Conservation (phyloP, 2,329 filamentous ascomycete genomes). For the Lachnellula arida region DNA sequence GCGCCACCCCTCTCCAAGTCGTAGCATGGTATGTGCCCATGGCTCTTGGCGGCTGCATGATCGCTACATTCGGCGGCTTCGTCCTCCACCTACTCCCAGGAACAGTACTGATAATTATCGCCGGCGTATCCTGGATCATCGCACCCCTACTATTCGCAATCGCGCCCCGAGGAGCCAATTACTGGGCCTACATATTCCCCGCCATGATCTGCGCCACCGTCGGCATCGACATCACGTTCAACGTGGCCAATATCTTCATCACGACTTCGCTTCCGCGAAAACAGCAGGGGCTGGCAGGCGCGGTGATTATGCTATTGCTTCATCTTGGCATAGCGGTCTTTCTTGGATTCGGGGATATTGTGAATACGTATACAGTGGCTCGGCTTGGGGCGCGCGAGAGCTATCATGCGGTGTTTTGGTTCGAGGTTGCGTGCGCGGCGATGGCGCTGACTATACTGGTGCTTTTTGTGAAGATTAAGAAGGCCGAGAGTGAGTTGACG, state of each 20-base stretch:
- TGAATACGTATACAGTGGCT: conserved; percentile 39
- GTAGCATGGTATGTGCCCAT: conserved; percentile 62
- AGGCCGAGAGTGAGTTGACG: conserved; percentile 53
- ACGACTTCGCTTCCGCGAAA: conserved; percentile 64
- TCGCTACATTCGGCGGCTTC: conserved; percentile 56
- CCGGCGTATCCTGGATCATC: conserved; percentile 47
- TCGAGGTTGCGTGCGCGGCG: conserved; percentile 52
- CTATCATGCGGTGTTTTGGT: conserved; percentile 65
- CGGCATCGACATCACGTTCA: conserved; percentile 72
- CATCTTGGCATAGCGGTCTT: conserved; percentile 70
- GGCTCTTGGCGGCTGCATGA: conserved; percentile 61
- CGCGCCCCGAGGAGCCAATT: conserved; percentile 36
- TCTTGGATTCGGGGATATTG: conserved; percentile 66
- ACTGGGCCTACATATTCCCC: conserved; percentile 71
- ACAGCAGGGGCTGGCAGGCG: conserved; percentile 67
- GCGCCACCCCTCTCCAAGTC: conserved; percentile 47
- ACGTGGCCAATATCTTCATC: conserved; percentile 72
- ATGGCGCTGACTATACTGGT: conserved; percentile 47
- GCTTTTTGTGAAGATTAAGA: conserved; percentile 47
- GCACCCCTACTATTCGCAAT: conserved; percentile 51
- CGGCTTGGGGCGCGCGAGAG: conserved; percentile 43
- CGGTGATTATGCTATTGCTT: conserved; percentile 64
- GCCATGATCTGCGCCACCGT: conserved; percentile 65
- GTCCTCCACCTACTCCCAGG: conserved; percentile 52
- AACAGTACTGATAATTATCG: conserved; percentile 47